A percentile compares a stretch with the other conserved stretches of the same genome.
Evolutionary conservation across 2,329 filamentous ascomycete genomes (phyloP).

Genomic region (Diplodia scrobiculata): DNA sequence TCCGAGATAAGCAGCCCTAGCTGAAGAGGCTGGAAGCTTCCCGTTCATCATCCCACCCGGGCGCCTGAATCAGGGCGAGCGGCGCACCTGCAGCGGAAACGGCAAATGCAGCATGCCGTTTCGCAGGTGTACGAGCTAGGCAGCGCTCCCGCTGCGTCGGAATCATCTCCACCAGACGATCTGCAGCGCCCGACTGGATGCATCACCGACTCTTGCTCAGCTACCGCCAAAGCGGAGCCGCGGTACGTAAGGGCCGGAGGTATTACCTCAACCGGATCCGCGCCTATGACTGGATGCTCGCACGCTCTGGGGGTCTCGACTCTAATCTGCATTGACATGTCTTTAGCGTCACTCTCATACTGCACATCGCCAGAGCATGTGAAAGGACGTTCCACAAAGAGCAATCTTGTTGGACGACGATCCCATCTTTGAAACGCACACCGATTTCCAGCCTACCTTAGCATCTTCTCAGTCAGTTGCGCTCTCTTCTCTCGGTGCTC

Average conservation of each 20-base stretch:
- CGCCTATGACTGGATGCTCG: not conserved
- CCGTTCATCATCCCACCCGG: not conserved
- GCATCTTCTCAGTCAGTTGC: not conserved
- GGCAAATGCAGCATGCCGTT: slow-evolving; percentile 1
- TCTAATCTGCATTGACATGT: not conserved
- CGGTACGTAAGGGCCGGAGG: not conserved
- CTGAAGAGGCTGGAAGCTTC: not conserved
- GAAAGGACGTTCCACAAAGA: not conserved
- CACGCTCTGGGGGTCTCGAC: not conserved
- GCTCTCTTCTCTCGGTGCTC: not conserved
- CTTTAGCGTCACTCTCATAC: not conserved
- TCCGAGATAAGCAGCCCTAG: slow-evolving; percentile 18
- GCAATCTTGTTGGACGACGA: not conserved
- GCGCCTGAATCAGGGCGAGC: slow-evolving; percentile 8
- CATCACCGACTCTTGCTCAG: slow-evolving; percentile 2
- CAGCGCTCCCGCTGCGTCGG: not conserved
- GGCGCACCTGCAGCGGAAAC: slow-evolving; percentile 1
- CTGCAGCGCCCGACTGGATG: not conserved
- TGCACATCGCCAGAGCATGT: not conserved
- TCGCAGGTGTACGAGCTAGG: not conserved
- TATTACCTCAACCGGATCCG: not conserved
- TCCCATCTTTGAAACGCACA: not conserved
- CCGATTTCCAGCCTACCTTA: not conserved
- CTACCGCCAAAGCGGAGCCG: slow-evolving; percentile 3
- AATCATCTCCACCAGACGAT: slow-evolving; percentile 9